These are phyloP conservation scores for Eragrostis tef DNA, from an alignment of 202 grass and related monocot genomes.

Conservation along the genomic window DNA sequence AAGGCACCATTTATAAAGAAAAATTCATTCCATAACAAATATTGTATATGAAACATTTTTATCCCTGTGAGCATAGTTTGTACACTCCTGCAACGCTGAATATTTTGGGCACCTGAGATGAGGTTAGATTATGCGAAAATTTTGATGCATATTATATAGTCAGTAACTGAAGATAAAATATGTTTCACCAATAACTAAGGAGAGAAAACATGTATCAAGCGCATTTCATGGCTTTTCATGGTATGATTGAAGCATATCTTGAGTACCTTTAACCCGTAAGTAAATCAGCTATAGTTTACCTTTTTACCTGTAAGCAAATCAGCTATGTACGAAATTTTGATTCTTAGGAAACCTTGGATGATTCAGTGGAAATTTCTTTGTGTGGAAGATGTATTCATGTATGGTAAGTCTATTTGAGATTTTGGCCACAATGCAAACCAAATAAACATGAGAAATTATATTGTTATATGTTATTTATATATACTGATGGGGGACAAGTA, in stretches of 20 bases:
- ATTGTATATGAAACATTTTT: conserved; percentile 20
- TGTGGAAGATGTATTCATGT: conserved; percentile 11
- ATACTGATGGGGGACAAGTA: conserved; percentile 2
- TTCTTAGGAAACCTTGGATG: conserved; percentile 9
- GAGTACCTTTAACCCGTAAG: background rate
- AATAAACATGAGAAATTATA: conserved; percentile 15
- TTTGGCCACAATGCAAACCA: background rate
- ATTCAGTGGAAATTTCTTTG: conserved; percentile 25
- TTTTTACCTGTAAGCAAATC: conserved; percentile 18
- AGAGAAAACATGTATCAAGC: background rate
- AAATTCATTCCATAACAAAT: conserved; percentile 14
- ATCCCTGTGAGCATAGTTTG: conserved; percentile 25
- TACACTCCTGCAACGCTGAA: conserved; percentile 27
- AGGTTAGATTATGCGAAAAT: conserved; percentile 23
- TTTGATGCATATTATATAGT: background rate
- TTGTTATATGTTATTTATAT: conserved; percentile 8
- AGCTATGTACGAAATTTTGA: conserved; percentile 19
- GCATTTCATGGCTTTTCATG: conserved; percentile 2
- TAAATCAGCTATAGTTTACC: conserved; percentile 27
- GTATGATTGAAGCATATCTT: conserved; percentile 28
- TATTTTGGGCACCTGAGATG: conserved; percentile 3
- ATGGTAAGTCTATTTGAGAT: conserved; percentile 6
- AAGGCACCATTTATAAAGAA: conserved; percentile 25
- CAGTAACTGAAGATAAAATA: background rate
- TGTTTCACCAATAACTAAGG: conserved; percentile 5